Base-by-base conservation (phyloP, 2,329 filamentous ascomycete species). In the Verticillium nubilum region DNA sequence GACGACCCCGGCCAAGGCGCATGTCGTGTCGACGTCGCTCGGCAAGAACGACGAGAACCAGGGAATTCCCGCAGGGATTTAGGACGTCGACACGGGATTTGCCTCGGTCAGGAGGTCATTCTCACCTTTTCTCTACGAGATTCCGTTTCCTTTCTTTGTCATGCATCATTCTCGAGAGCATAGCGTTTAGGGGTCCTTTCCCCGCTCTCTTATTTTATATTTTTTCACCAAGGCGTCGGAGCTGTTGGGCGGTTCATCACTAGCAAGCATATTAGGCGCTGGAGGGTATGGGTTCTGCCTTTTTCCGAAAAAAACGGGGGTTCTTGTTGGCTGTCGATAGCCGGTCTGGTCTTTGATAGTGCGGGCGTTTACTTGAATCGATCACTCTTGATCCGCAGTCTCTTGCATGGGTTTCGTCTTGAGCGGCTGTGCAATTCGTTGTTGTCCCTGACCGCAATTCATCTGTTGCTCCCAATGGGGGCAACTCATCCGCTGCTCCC, bases 191-290 rank as follows among this genome's bases (percentile, higher is more conserved):
- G 53, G 7, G 26, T 52, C 13, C 31, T 33, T 58, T 37, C 7
- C 52, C 23, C 58, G 59, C 12, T 25, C 52, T 58, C 52, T 35
- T 25, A 33, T 37, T 35, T 60, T 55, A 33, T 58, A 29, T 26
- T 19, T 59, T 33, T 57, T 50, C 13, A 31, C 13, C 29, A 31
- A 47, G 37, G 37, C 37, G 37, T 47, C 37, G 6, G n/a, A n/a
- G n/a, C 37, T 19, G 37, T 62, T 56, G 52, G 57, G 61, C 53
- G 57, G 59, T 59, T 59, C 59, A 61, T 59, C 50, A 52, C 54
- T 62, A 61, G 61, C 57, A 61, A 62, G 61, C 59, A 62, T 47
- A 47, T 47, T n/a, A 19, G 37, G 37, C 37, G 37, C 23, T 47
- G 19, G 59, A 57, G 59, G 61, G 59, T 58, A 61, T 58, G n/a